Evolutionary conservation across 1,284 basidiomycete genomes (phyloP), one percentile per base, ranked within the genome.

Genomic region (Cryptococcus depauperatus): DNA sequence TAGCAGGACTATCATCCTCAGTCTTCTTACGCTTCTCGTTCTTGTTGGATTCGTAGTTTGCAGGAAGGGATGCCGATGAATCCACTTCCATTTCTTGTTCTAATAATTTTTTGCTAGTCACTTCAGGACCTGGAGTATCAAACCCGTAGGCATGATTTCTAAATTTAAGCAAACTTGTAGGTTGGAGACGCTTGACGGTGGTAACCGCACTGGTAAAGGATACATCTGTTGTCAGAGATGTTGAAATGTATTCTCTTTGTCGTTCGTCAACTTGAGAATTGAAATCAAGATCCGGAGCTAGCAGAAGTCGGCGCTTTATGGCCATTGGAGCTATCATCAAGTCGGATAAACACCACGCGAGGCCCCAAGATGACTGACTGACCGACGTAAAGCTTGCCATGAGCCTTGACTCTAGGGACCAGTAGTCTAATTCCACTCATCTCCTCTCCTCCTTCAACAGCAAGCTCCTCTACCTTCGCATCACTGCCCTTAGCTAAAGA

Each of bases 351-450:
- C 2, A 30, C 8, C 9, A 9, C 28, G n/a, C 9, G 28, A 29
- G 8, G 28, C 28, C 9, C 28, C 28, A 26, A 16, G 10, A 28
- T 13, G 18, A 5, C 19, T 14, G 14, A 60, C 64, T 50, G 43
- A 70, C 68, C 59, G 28, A 60, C 54, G 41, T 51, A 54, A 13
- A 69, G 55, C 34, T 59, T 58, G 1, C 65, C 65, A 5, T 48
- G 50, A 23, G 56, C 44, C 21, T 50, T 51, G 5, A 56, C 32
- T 14, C 54, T 47, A 5, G 69, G 69, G 2, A 70, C 58, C 28
- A 71, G 44, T 23, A 71, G 46, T 37, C 50, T 56, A 56, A 71
- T 55, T 3, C 67, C 66, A 29, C 52, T 46, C 62, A 69, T 67
- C 46, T 71, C 68, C 29, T 59, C 61, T 3, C 64, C 64, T 11